Base-by-base conservation (phyloP, 805 yeast species). In the Saturnispora serradocipensis region DNA sequence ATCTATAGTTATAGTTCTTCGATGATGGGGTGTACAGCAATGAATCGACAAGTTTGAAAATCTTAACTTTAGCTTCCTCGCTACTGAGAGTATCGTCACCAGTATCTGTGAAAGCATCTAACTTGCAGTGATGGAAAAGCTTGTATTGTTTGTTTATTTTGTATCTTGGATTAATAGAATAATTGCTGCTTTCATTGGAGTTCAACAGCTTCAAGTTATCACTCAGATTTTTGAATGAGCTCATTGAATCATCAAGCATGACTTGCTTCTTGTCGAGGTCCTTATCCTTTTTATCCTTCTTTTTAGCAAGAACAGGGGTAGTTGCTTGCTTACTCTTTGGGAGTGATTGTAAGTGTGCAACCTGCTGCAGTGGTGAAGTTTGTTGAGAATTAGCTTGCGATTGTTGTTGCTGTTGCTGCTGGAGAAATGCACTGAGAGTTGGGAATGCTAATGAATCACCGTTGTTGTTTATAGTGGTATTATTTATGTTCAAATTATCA, bases 401-500 rank as follows among this genome's bases (percentile, higher is more conserved):
- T 36, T 10, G 57, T 10, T 56, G 57, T 43, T 59, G 63, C 11
- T 54, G 43, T 34, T 58, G 59, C 20, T 46, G 46, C 10, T 53
- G 52, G 10, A n/a, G 53, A 58, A 43, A 54, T 59, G n/a, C 61
- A 24, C 56, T 56, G 54, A 80, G 68, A 1, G 85, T 73, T 46
- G 86, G 84, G 72, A 81, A 80, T 2, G 84, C 78, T 4, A 54
- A 46, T 18, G 50, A 38, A 18, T 38, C 42, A 38, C 42, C 9
- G 22, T 38, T 38, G 22, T 13, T 38, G 15, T 46, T 48, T 7
- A 56, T 5, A 4, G 50, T 46, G 43, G 49, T 38, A 38, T 38
- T 38, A 20, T 20, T 38, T 38, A 38, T 38, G 20, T 38, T 38
- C 20, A 20, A 43, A 36, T 36, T n/a, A 32, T 50, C 45, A 45